These are phyloP conservation scores for Xylaria sp. DNA, from an alignment of 2,329 filamentous ascomycete genomes.

Conservation along the genomic window DNA sequence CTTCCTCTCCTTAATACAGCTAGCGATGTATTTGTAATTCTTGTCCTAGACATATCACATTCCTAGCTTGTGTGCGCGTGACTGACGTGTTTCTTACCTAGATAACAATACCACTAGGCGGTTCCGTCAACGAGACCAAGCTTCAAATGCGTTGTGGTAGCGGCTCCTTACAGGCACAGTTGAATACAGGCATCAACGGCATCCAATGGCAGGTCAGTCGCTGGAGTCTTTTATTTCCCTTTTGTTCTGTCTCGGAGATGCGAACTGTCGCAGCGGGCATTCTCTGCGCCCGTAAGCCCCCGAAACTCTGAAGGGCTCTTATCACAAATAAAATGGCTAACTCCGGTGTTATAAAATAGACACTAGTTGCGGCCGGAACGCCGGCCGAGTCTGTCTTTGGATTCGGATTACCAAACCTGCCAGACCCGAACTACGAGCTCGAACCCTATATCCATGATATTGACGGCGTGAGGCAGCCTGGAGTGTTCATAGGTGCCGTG, in stretches of 20 bases:
- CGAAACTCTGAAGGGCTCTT: too few species aligned
- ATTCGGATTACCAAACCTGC: slow-evolving; percentile 31
- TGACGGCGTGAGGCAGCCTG: slow-evolving; percentile 26
- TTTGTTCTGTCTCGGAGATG: too few species aligned
- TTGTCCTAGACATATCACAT: not conserved
- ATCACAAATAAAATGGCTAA: too few species aligned
- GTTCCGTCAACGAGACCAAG: slow-evolving; percentile 11
- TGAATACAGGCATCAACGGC: slow-evolving; percentile 26
- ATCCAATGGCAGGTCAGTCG: slow-evolving; percentile 28
- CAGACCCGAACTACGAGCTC: slow-evolving; percentile 31
- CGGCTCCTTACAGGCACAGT: slow-evolving; percentile 27
- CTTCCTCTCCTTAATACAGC: not conserved
- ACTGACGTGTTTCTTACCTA: slow-evolving; percentile 1
- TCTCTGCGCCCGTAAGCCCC: too few species aligned
- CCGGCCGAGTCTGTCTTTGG: slow-evolving; percentile 32
- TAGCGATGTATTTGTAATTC: too few species aligned
- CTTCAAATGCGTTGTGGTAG: slow-evolving; percentile 26
- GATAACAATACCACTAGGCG: slow-evolving; percentile 28
- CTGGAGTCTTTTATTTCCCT: too few species aligned
- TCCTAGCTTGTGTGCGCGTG: not conserved
- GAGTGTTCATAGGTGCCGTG: slow-evolving; percentile 28
- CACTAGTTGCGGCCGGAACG: slow-evolving; percentile 31
- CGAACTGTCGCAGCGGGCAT: too few species aligned
- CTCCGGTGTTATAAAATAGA: too few species aligned
- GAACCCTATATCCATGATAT: slow-evolving; percentile 30